These are phyloP conservation scores for Smithsoniella earleae DNA, from an alignment of 163 green algal genomes.

Conservation along the genomic window DNA sequence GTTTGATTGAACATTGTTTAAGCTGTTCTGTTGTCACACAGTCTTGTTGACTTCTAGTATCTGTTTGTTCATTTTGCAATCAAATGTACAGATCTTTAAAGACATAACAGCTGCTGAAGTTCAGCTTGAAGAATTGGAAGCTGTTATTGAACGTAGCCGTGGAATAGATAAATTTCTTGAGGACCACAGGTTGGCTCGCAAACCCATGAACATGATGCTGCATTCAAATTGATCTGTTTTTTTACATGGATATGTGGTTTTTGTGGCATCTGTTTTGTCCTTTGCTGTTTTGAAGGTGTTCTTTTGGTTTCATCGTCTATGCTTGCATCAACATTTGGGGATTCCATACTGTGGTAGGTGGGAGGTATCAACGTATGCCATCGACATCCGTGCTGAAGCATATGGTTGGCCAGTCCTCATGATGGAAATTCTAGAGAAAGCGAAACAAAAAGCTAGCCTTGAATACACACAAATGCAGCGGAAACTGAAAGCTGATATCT, in stretches of 20 bases:
- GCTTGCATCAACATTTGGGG: too few relatives aligned
- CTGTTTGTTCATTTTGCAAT: too few relatives aligned
- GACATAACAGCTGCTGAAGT: conserved; percentile 5
- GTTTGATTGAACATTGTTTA: too few relatives aligned
- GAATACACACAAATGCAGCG: conserved; percentile 23
- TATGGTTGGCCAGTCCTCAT: conserved; percentile 15
- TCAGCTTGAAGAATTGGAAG: background rate
- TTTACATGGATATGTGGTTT: too few relatives aligned
- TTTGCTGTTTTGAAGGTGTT: too few relatives aligned
- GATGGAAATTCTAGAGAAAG: conserved; percentile 2
- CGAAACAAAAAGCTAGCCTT: background rate
- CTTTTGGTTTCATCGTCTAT: too few relatives aligned
- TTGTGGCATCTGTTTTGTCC: too few relatives aligned
- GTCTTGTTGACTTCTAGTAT: too few relatives aligned
- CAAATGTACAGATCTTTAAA: conserved; percentile 13
- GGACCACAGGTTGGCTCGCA: background rate
- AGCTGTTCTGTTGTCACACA: too few relatives aligned
- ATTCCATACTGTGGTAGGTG: too few relatives aligned
- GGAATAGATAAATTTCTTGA: conserved; percentile 15
- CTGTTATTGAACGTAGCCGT: background rate
- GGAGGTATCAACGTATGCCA: background rate
- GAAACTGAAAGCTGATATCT: conserved; percentile 7
- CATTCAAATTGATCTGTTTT: too few relatives aligned
- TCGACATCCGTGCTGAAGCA: conserved; percentile 19
- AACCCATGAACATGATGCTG: too few relatives aligned